These are phyloP conservation scores for Sporobolomyces phaffii DNA, from an alignment of 768 basidiomycete species.

Conservation along the genomic window DNA sequence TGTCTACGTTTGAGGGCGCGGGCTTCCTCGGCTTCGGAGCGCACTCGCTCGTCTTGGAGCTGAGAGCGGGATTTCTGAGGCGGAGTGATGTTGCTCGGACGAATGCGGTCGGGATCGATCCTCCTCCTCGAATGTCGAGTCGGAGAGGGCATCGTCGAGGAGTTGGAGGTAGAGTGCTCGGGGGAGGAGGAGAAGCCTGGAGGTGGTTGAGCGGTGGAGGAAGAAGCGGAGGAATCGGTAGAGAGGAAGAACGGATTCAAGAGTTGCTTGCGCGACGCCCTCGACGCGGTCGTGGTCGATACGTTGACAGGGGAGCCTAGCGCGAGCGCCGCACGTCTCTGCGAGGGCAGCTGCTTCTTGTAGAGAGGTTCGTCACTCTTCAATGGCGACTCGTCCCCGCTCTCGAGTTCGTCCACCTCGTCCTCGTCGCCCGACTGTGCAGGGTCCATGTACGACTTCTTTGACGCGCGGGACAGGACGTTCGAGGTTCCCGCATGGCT, in stretches of 20 bases:
- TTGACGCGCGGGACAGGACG: too few species aligned
- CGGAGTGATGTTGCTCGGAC: background rate
- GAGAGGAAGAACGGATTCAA: conserved; percentile 30
- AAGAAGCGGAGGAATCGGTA: background rate
- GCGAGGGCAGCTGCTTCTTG: background rate
- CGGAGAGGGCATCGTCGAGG: background rate
- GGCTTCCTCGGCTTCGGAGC: background rate
- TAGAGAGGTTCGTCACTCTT: background rate
- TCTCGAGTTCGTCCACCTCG: conserved; percentile 28
- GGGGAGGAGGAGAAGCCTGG: background rate
- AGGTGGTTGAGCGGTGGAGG: background rate
- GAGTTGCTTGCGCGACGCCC: conserved; percentile 18
- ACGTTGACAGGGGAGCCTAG: conserved; percentile 30
- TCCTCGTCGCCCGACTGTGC: background rate
- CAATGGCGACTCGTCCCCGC: background rate
- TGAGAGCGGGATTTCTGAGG: conserved; percentile 4
- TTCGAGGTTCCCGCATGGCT: too few species aligned
- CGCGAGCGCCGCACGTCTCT: background rate
- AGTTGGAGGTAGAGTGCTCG: background rate
- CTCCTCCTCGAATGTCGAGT: conserved; percentile 9
- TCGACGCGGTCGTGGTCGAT: background rate
- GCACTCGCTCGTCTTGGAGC: conserved; percentile 1
- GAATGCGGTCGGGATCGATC: conserved; percentile 30
- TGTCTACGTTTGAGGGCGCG: background rate
- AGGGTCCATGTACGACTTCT: too few species aligned